A percentile compares a stretch with the other conserved stretches of the same genome.
Evolutionary conservation across 2,329 filamentous ascomycete genomes (phyloP).

Genomic region (Emmonsia crescens): DNA sequence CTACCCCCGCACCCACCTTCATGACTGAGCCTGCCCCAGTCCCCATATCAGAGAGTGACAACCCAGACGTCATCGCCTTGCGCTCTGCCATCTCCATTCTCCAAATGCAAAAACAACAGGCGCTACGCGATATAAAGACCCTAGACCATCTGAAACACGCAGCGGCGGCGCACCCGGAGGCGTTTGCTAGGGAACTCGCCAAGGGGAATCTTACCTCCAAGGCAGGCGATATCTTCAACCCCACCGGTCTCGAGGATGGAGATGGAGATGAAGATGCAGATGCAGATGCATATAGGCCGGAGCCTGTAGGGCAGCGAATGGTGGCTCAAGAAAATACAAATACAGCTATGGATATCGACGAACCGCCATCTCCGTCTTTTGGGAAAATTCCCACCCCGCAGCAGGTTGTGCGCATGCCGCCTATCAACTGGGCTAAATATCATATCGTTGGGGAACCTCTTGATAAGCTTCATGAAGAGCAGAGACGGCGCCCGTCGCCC

Average conservation of each 20-base stretch:
- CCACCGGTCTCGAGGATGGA: constrained; percentile 29
- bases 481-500: constrained; percentile 50
- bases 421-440: constrained; percentile 92
- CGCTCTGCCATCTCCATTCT: constrained; percentile 76
- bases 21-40: constrained; percentile 30
- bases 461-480: constrained; percentile 74
- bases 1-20: constrained; percentile 12
- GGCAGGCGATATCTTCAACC: constrained; percentile 24
- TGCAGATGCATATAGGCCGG: neutral
- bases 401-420: constrained; percentile 72
- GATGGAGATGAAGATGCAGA: constrained; percentile 22
- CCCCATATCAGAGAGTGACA: constrained; percentile 42
- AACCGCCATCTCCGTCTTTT: constrained; percentile 36
- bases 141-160: constrained; percentile 59
- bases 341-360: constrained; percentile 7
- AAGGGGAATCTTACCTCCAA: constrained; percentile 47
- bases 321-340: neutral
- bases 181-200: constrained; percentile 58
- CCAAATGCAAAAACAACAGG: constrained; percentile 73
- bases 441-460: constrained; percentile 76
- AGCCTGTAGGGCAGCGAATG: constrained; percentile 4
- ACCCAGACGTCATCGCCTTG: constrained; percentile 79
- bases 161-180: constrained; percentile 59
- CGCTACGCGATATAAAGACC: constrained; percentile 60
- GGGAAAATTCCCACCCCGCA: constrained; percentile 63